Conservation (phyloP, 2,329 filamentous ascomycete genomes). For the Alternaria conjuncta region DNA sequence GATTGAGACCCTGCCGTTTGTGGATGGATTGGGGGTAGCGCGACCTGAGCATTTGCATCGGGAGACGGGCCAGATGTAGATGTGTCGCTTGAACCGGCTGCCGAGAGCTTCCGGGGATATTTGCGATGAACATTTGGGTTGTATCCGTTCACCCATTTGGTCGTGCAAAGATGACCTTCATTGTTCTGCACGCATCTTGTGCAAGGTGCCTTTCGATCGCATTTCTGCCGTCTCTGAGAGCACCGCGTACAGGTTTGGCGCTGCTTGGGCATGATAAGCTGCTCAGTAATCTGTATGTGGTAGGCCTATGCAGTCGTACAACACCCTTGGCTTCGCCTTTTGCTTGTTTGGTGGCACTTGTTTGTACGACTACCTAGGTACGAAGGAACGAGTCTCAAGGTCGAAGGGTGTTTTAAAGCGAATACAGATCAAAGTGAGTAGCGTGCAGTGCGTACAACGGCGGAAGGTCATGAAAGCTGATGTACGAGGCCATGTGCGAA, state of each 20-base stretch:
- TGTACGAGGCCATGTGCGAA: not conserved
- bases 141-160: slow-evolving; percentile 42
- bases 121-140: slow-evolving; percentile 41
- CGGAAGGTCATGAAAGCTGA: not conserved
- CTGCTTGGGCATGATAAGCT: slow-evolving; percentile 37
- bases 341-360: not conserved
- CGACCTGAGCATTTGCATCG: slow-evolving; percentile 2
- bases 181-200: slow-evolving; percentile 40
- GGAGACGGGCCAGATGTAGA: slow-evolving; percentile 6
- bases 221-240: slow-evolving; percentile 40
- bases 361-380: not conserved
- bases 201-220: slow-evolving; percentile 37
- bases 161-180: slow-evolving; percentile 42
- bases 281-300: not conserved
- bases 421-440: not conserved
- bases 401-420: not conserved
- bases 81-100: slow-evolving; percentile 12
- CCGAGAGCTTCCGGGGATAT: slow-evolving; percentile 23
- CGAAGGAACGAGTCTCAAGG: not conserved
- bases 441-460: not conserved
- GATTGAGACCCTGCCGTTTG: not conserved
- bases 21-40: not conserved
- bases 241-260: slow-evolving; percentile 41
- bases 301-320: not conserved
- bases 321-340: not conserved